Conservation (phyloP, 2,329 filamentous ascomycete genomes). For the Onygena corvina region DNA sequence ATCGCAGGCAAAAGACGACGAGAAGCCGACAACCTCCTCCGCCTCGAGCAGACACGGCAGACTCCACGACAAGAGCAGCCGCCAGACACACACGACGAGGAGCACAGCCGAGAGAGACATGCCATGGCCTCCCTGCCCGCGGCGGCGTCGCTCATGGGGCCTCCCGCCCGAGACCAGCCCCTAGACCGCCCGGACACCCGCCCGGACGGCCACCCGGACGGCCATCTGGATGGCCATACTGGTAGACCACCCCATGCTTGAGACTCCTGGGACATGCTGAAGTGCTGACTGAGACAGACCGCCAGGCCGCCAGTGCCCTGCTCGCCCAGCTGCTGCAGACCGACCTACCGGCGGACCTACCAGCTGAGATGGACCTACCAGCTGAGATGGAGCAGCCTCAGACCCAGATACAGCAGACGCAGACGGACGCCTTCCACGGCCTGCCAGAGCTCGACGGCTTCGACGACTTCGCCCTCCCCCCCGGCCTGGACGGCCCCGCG, state of each 20-base stretch:
- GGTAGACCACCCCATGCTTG: too few relatives aligned
- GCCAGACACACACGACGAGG: too few relatives aligned
- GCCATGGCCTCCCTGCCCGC: constrained; percentile 39
- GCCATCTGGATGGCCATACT: too few relatives aligned
- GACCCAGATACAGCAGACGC: not conserved
- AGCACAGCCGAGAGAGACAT: too few relatives aligned
- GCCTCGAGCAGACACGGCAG: too few relatives aligned
- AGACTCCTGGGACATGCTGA: too few relatives aligned
- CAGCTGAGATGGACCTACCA: not conserved
- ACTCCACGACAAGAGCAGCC: too few relatives aligned
- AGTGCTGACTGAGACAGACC: too few relatives aligned
- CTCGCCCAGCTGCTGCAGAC: constrained; percentile 32
- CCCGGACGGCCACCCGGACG: constrained; percentile 23
- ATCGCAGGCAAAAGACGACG: too few relatives aligned
- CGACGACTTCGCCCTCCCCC: not conserved
- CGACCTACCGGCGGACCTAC: too few relatives aligned
- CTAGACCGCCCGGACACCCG: not conserved
- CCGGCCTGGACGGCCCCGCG: too few relatives aligned
- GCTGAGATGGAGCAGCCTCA: not conserved
- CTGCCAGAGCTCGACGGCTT: not conserved
- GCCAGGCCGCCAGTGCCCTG: constrained; percentile 32
- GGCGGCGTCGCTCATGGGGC: constrained; percentile 37
- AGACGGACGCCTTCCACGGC: not conserved
- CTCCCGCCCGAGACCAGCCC: constrained; percentile 19
- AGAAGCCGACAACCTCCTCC: too few relatives aligned